Conservation (phyloP, 176 grass and related monocot genomes). For the Lolium rigidum region DNA sequence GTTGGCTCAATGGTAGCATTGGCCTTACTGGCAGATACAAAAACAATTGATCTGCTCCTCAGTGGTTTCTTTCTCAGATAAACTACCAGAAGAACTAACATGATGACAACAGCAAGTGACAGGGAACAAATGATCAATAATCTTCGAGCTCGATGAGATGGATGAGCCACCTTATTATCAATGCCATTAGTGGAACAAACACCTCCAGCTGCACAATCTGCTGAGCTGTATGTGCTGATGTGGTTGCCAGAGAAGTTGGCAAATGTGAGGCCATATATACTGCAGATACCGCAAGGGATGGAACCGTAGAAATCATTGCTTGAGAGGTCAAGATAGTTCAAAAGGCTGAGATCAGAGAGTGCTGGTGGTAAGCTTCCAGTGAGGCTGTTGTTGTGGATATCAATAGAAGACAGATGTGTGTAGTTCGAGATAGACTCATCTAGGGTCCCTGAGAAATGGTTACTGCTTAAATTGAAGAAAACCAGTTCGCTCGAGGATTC, state of each 20-base stretch:
- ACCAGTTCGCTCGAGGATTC: constrained; percentile 64
- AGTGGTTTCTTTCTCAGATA: constrained; percentile 60
- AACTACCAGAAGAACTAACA: constrained; percentile 49
- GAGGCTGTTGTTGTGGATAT: constrained; percentile 88
- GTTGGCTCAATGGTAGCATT: constrained; percentile 70
- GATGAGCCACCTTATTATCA: constrained; percentile 40
- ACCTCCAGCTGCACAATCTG: constrained; percentile 59
- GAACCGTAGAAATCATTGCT: constrained; percentile 73
- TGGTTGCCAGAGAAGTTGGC: constrained; percentile 82
- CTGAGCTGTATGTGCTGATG: constrained; percentile 55
- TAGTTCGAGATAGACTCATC: constrained; percentile 79
- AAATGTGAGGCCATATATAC: constrained; percentile 71
- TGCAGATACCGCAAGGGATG: constrained; percentile 81
- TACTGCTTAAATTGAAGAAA: constrained; percentile 84
- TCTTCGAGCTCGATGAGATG: constrained; percentile 47
- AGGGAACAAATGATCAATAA: constrained; percentile 49
- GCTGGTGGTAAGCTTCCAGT: constrained; percentile 68
- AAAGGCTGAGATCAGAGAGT: constrained; percentile 68
- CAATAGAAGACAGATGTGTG: constrained; percentile 75
- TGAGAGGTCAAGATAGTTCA: constrained; percentile 95
- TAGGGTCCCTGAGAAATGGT: constrained; percentile 73
- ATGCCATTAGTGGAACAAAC: constrained; percentile 46
- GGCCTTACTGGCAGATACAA: constrained; percentile 53
- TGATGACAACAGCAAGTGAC: constrained; percentile 43
- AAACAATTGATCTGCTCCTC: constrained; percentile 48